phyloP scores from a whole-genome alignment of 805 yeast genomes.

The Ogataea methanolica region DNA sequence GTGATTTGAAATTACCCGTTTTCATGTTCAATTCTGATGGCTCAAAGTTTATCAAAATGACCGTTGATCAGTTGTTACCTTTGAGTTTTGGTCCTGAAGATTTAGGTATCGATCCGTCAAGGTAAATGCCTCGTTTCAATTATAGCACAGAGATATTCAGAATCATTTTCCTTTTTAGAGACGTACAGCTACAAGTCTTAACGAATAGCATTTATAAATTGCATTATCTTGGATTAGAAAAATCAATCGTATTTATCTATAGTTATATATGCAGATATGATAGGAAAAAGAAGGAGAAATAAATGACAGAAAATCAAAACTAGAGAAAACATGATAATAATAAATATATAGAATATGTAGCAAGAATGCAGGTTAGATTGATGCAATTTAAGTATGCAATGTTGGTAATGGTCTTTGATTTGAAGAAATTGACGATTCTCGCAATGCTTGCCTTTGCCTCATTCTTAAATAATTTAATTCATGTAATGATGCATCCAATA shows the following conservation, averaged over 20 bases:
- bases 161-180: no score
- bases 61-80: conserved; percentile 68
- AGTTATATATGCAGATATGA: no score
- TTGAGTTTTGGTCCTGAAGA: conserved; percentile 83
- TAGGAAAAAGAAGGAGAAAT: no score
- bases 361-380: no score
- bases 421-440: neutral
- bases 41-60: conserved; percentile 36
- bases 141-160: no score
- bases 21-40: conserved; percentile 66
- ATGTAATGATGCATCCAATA: conserved; percentile 19
- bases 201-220: no score
- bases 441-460: conserved; percentile 8
- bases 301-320: no score
- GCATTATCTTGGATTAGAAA: no score
- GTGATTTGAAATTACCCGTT: conserved; percentile 41
- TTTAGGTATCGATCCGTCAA: conserved; percentile 21
- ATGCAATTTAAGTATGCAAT: neutral
- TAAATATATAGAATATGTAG: no score
- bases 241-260: no score
- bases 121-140: neutral
- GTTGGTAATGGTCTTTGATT: neutral
- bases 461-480: conserved; percentile 16
- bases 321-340: no score
- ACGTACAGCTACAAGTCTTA: no score